Evolutionary conservation across 495 filamentous ascomycete species (phyloP).

Genomic region (Xylaria bambusicola): DNA sequence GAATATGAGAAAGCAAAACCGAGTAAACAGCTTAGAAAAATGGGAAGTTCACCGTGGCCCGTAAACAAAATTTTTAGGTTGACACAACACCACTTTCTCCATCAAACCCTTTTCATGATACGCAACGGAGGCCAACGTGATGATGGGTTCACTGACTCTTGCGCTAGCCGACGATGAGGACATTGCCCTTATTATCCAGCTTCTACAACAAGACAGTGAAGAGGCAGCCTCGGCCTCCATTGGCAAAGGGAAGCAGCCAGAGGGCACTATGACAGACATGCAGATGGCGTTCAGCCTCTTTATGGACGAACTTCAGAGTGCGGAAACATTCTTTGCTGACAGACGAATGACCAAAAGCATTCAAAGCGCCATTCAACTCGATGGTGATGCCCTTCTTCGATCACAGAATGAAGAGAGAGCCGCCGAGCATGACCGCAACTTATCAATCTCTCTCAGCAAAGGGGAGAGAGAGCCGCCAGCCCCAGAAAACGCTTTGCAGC

Average conservation of each 20-base stretch:
- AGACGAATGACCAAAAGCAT: slow-evolving; percentile 35
- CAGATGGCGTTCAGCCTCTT: slow-evolving; percentile 30
- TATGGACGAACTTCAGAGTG: slow-evolving; percentile 27
- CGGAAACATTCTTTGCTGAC: slow-evolving; percentile 23
- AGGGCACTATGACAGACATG: slow-evolving; percentile 30
- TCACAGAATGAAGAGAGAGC: slow-evolving; percentile 25
- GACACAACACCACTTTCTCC: no score
- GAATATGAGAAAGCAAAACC: no score
- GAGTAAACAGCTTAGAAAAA: no score
- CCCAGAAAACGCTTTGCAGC: not conserved
- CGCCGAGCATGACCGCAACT: slow-evolving; percentile 24
- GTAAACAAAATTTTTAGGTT: no score
- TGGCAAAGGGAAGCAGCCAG: slow-evolving; percentile 34
- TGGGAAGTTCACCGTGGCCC: no score
- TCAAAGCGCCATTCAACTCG: slow-evolving; percentile 30
- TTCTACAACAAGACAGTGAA: slow-evolving; percentile 34
- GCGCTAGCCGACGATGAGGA: slow-evolving; percentile 11
- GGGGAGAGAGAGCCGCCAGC: not conserved
- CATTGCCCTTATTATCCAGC: slow-evolving; percentile 21
- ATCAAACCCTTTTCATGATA: not conserved
- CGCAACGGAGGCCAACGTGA: not conserved
- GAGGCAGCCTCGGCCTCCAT: slow-evolving; percentile 14
- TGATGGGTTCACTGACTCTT: not conserved
- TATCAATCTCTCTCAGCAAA: not conserved
- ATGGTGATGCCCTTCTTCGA: slow-evolving; percentile 28